phyloP scores from a whole-genome alignment of 1,284 basidiomycete species.

The Lignosus rhinocerotis region DNA sequence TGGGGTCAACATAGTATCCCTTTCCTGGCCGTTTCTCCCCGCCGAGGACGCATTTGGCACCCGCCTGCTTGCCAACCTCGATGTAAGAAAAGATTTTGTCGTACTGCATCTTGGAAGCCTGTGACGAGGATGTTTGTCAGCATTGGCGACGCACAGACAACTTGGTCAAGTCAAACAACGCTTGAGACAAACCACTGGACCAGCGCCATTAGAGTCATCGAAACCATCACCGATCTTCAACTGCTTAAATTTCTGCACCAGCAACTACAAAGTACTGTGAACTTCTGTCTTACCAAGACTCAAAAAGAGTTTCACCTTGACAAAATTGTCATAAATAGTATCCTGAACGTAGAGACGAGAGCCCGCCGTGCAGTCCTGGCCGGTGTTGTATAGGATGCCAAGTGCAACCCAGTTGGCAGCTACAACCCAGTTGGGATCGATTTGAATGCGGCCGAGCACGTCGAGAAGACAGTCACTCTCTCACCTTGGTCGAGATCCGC shows the following conservation, averaged over 20 bases:
- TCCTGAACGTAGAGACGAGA: slow-evolving; percentile 86
- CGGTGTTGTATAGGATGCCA: slow-evolving; percentile 83
- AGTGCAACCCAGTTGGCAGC: slow-evolving; percentile 84
- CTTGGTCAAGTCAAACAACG: not conserved
- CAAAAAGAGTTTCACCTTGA: slow-evolving; percentile 36
- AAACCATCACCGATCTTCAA: slow-evolving; percentile 81
- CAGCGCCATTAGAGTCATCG: slow-evolving; percentile 72
- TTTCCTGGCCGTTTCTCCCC: slow-evolving; percentile 71
- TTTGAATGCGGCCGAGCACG: not conserved
- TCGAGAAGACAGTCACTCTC: slow-evolving; percentile 9
- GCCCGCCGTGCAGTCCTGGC: slow-evolving; percentile 88
- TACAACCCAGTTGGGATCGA: slow-evolving; percentile 25
- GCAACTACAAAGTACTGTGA: slow-evolving; percentile 31
- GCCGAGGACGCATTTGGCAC: slow-evolving; percentile 80
- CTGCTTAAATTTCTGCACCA: slow-evolving; percentile 69
- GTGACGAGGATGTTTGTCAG: not conserved
- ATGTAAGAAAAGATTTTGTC: slow-evolving; percentile 92
- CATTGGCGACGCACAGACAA: not conserved
- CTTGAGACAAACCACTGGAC: slow-evolving; percentile 67
- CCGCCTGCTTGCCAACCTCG: slow-evolving; percentile 81
- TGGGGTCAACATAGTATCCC: slow-evolving; percentile 78
- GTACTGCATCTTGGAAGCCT: slow-evolving; percentile 85
- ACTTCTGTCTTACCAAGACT: too few species aligned
- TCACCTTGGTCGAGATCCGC: slow-evolving; percentile 83
- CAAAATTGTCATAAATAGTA: slow-evolving; percentile 82